Conservation (phyloP, 1,284 basidiomycete genomes). For the Testicularia cyperi region DNA sequence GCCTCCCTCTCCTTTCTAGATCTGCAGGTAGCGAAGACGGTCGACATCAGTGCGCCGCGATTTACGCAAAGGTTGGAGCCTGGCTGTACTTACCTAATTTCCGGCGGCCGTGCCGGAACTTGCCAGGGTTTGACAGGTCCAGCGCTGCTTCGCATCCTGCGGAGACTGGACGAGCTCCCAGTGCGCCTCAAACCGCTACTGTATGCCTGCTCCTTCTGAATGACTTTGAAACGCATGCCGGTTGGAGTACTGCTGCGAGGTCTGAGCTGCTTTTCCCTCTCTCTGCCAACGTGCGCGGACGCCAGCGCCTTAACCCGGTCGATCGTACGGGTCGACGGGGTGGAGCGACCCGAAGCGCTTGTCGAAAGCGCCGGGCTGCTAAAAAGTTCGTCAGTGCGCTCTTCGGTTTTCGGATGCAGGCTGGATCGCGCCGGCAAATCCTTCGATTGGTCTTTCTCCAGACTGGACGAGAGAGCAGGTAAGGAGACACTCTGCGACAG, state of each 20-base stretch:
- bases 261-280: conserved; percentile 9
- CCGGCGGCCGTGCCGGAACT: conserved; percentile 13
- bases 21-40: no score
- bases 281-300: conserved; percentile 32
- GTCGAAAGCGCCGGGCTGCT: no score
- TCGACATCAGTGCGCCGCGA: not conserved
- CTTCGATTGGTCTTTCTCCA: conserved; percentile 1
- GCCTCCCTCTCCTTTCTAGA: conserved; percentile 36
- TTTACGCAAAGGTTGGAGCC: not conserved
- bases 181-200: conserved; percentile 14
- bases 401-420: no score
- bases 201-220: conserved; percentile 14
- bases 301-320: conserved; percentile 31
- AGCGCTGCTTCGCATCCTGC: conserved; percentile 24
- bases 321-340: no score
- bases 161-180: conserved; percentile 25
- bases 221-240: conserved; percentile 30
- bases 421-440: not conserved
- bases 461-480: conserved; percentile 7
- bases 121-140: conserved; percentile 20
- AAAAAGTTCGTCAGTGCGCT: no score
- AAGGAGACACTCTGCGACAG: conserved; percentile 30
- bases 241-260: conserved; percentile 23
- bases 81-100: conserved; percentile 6
- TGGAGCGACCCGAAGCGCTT: no score